Evolutionary conservation across 2,329 filamentous ascomycete genomes (phyloP), one percentile per base, ranked within the genome.

Genomic region (Penicillium decumbens): DNA sequence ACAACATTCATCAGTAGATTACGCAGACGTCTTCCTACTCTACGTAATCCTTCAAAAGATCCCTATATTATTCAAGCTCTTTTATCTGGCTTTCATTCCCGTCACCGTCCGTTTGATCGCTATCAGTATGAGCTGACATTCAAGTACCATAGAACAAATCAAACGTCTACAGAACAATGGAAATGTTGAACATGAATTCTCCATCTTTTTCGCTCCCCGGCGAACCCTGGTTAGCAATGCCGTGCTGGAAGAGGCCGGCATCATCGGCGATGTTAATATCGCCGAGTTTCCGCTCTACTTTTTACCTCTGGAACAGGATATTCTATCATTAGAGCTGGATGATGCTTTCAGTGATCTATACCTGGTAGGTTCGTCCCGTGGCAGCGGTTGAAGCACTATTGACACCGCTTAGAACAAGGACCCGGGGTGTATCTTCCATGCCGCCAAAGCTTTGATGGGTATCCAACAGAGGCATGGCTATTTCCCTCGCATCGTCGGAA

Each of bases 151-250:
- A 96, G 92, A 88, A 60, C 90, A 97, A 75, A 90, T 97, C 62
- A 92, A 91, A 69, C 85, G 88, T 53, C 78, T 97, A 50, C 89
- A 92, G 63, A 87, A 86, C 64, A 89, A 93, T 70, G 91, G 87
- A 66, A 87, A 89, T 64, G 88, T 85, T 41, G 88, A 90, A 59
- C 93, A 98, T 80, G 92, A 98, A 62, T 95, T 97, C 67, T 92
- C 91, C 55, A 87, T 98, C 61, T 92, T 96, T 67, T 97, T 93
- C 88, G 88, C 95, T 37, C 92, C 95, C 5, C 84, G 93, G 50
- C 87, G 93, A 54, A 97, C 93, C 3, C 77, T 95, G 47, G 86
- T 97, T 47, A 93, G 89, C 59, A 90, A 97, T 68, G 85, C 90
- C 66, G 81, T 97, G 42, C 78, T 98, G 33, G 93, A 98, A 71